phyloP scores from a whole-genome alignment of 2,329 filamentous ascomycete species.

The Clonostachys rosea region DNA sequence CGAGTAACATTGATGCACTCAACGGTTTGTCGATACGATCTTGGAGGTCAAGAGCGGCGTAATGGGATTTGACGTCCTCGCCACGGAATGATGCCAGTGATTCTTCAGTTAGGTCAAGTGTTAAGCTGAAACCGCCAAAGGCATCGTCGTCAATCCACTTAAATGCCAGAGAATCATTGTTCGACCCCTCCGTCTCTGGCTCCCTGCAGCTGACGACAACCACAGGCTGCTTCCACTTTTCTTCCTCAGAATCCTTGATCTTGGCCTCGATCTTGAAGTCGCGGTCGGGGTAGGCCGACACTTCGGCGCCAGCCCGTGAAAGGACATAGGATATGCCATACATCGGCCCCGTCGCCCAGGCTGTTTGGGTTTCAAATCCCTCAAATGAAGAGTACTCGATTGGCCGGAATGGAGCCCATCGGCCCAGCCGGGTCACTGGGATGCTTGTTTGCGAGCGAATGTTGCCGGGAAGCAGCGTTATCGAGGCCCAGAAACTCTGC shows the following conservation, averaged over 20 bases:
- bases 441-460: background rate
- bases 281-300: background rate
- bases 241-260: background rate
- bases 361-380: background rate
- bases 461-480: background rate
- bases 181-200: background rate
- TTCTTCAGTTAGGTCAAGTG: background rate
- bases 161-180: background rate
- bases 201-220: background rate
- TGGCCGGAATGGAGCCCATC: background rate
- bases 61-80: background rate
- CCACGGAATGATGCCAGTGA: background rate
- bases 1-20: background rate
- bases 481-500: background rate
- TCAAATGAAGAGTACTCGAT: background rate
- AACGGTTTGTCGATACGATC: background rate
- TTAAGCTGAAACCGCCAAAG: background rate
- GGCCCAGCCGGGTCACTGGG: background rate
- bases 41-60: background rate
- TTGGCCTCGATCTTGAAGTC: background rate
- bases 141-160: background rate
- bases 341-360: background rate
- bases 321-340: background rate
- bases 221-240: background rate
- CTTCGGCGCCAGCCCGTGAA: background rate